Conservation (phyloP, 108 stramenopile species). For the Thalassiosira profunda region DNA sequence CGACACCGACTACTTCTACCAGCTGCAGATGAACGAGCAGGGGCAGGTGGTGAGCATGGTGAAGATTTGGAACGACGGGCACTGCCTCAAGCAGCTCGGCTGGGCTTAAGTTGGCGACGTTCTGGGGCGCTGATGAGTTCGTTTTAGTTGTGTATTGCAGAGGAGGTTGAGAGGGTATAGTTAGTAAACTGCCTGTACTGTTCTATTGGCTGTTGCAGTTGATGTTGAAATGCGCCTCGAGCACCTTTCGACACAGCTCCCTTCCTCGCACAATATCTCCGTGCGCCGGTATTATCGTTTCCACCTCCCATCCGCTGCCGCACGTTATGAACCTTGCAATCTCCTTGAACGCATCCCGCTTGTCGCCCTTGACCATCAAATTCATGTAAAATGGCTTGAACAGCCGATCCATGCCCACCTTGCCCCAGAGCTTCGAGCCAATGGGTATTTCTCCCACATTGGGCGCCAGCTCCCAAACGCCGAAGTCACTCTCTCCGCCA, state of each 20-base stretch:
- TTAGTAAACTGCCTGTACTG: too few species aligned
- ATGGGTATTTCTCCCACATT: constrained; percentile 65
- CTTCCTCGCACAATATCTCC: constrained; percentile 85
- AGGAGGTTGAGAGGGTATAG: too few species aligned
- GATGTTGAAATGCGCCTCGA: constrained; percentile 59
- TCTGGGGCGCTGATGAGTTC: too few species aligned
- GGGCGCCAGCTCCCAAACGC: constrained; percentile 81
- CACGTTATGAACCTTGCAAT: constrained; percentile 44
- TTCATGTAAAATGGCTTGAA: constrained; percentile 85
- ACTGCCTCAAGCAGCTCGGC: constrained; percentile 1
- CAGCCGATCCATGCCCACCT: constrained; percentile 86
- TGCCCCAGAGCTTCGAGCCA: constrained; percentile 64
- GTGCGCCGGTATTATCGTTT: constrained; percentile 82
- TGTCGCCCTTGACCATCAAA: constrained; percentile 73
- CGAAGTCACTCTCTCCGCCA: constrained; percentile 44
- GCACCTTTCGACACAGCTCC: constrained; percentile 53
- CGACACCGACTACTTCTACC: constrained; percentile 2
- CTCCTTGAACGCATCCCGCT: constrained; percentile 38
- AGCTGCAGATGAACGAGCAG: not conserved
- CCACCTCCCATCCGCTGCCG: constrained; percentile 68
- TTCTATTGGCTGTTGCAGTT: too few species aligned
- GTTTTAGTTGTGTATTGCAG: too few species aligned
- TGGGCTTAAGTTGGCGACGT: too few species aligned
- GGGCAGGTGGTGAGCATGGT: not conserved
- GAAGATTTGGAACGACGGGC: constrained; percentile 2